Conservation (phyloP, 192 early-diverging fungal genomes). For the Helicostylum pulchrum region DNA sequence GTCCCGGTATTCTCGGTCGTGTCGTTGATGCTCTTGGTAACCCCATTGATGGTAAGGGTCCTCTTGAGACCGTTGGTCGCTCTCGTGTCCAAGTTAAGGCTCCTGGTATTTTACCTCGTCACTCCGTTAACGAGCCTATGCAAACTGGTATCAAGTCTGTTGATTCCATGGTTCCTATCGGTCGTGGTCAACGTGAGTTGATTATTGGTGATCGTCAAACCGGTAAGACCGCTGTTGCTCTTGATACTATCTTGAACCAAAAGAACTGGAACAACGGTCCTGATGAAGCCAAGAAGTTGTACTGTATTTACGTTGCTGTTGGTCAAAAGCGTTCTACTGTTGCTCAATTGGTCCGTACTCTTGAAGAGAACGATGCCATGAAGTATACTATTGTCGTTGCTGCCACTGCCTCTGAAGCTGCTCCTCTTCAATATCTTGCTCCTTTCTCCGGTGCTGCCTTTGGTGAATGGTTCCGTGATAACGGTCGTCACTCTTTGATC, state of each 20-base stretch:
- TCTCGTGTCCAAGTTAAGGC: constrained; percentile 98
- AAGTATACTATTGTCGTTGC: constrained; percentile 99
- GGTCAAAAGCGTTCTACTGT: constrained; percentile 99
- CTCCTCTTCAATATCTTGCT: constrained; percentile 97
- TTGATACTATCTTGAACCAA: constrained; percentile 99
- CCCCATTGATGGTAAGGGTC: constrained; percentile 99
- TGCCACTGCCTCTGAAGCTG: constrained; percentile 98
- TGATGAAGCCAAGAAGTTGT: constrained; percentile 97
- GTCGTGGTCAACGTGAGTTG: constrained; percentile 99
- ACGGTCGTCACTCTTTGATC: constrained; percentile 96
- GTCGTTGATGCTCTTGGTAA: constrained; percentile 98
- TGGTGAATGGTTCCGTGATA: constrained; percentile 99
- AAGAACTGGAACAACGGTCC: constrained; percentile 95
- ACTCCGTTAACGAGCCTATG: constrained; percentile 99
- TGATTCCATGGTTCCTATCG: constrained; percentile 99
- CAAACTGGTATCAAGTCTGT: constrained; percentile 99
- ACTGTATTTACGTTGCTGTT: constrained; percentile 98
- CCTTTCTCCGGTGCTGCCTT: constrained; percentile 98
- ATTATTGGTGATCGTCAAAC: constrained; percentile 99
- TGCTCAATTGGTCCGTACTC: constrained; percentile 96
- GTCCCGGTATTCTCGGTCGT: constrained; percentile 87
- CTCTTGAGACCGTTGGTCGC: constrained; percentile 80
- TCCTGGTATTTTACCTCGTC: constrained; percentile 97
- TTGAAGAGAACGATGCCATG: constrained; percentile 94
- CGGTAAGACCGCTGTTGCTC: constrained; percentile 97